Percentiles rank a stretch among this genome's conserved stretches.
Evolutionary conservation across 2,329 filamentous ascomycete species (phyloP).

Genomic region (Diaporthe eres): DNA sequence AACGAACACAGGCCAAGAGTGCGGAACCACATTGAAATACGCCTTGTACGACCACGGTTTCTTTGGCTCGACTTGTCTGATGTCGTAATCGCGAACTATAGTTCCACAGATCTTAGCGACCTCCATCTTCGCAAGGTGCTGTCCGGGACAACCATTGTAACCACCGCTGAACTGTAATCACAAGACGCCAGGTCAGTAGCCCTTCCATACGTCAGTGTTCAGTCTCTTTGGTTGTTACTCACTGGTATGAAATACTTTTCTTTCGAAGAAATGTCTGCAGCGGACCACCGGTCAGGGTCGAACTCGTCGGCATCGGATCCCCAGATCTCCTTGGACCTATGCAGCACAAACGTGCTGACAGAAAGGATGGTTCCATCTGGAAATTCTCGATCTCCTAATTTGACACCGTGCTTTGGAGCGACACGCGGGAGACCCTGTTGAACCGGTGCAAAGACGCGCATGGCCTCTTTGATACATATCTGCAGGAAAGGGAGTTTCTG

Average conservation of each 20-base stretch:
- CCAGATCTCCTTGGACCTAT: conserved; percentile 47
- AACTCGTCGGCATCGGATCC: conserved; percentile 45
- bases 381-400: conserved; percentile 47
- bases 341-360: conserved; percentile 47
- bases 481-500: conserved; percentile 51
- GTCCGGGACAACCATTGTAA: conserved; percentile 28
- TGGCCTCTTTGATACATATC: conserved; percentile 52
- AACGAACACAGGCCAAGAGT: conserved; percentile 46
- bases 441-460: conserved; percentile 45
- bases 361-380: conserved; percentile 48
- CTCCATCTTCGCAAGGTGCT: conserved; percentile 21
- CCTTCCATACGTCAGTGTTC: too few species aligned
- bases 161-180: conserved; percentile 14
- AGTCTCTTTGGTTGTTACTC: neutral
- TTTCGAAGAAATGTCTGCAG: conserved; percentile 33
- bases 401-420: conserved; percentile 47
- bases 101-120: conserved; percentile 23
- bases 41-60: conserved; percentile 48
- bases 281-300: conserved; percentile 46
- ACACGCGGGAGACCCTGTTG: conserved; percentile 49
- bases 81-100: conserved; percentile 37
- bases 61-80: conserved; percentile 44
- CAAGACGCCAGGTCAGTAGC: neutral
- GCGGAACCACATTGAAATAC: conserved; percentile 46
- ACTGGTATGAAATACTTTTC: conserved; percentile 47